phyloP scores from a whole-genome alignment of 2,329 filamentous ascomycete genomes.

The Colletotrichum lindemuthianum region DNA sequence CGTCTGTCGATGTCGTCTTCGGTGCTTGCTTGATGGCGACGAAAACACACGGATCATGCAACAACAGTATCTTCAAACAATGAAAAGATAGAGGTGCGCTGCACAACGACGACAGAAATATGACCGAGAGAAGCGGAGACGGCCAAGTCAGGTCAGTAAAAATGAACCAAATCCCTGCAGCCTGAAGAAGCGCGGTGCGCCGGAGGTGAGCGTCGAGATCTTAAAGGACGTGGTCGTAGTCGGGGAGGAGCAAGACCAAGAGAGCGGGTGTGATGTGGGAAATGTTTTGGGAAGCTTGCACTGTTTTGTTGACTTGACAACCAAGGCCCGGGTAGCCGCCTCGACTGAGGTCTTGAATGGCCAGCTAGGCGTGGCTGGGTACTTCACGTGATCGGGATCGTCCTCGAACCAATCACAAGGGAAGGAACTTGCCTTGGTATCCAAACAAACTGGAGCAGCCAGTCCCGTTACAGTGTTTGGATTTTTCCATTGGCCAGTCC shows the following conservation, averaged over 20 bases:
- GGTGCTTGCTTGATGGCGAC: conserved; percentile 21
- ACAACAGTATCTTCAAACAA: conserved; percentile 28
- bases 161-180: conserved; percentile 31
- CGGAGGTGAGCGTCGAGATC: conserved; percentile 34
- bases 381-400: conserved; percentile 16
- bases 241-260: conserved; percentile 13
- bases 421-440: no score
- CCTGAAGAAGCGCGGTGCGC: conserved; percentile 31
- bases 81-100: conserved; percentile 29
- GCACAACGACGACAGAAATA: conserved; percentile 1
- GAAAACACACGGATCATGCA: conserved; percentile 36
- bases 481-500: conserved; percentile 14
- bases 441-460: conserved; percentile 14
- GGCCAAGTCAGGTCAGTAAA: conserved; percentile 19
- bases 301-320: conserved; percentile 33
- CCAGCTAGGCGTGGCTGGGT: conserved; percentile 21
- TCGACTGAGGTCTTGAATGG: conserved; percentile 25
- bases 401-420: neutral
- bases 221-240: conserved; percentile 32
- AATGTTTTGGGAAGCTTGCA: conserved; percentile 32
- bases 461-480: conserved; percentile 26
- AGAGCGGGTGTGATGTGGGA: conserved; percentile 24
- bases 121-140: conserved; percentile 11
- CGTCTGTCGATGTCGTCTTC: conserved; percentile 10
- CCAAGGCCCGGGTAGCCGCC: conserved; percentile 24